These are phyloP conservation scores for Tirmania nivea DNA, from an alignment of 495 filamentous ascomycete genomes.

Conservation along the genomic window DNA sequence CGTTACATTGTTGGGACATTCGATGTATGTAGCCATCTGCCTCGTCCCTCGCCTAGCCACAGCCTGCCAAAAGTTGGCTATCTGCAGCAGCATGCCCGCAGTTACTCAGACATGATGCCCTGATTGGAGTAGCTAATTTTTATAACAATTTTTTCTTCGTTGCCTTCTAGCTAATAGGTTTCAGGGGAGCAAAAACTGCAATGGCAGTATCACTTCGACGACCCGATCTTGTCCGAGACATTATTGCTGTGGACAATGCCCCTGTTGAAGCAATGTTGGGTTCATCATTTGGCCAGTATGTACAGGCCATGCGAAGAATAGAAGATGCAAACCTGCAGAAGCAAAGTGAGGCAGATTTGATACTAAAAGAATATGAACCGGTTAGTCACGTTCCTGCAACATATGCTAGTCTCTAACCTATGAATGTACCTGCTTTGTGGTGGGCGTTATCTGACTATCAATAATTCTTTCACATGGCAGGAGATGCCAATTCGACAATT, in stretches of 20 bases:
- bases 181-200: slow-evolving; percentile 79
- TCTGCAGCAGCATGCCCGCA: background rate
- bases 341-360: slow-evolving; percentile 57
- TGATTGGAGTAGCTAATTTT: background rate
- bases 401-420: too few relatives aligned
- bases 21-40: slow-evolving; percentile 40
- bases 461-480: slow-evolving; percentile 5
- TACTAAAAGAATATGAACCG: slow-evolving; percentile 55
- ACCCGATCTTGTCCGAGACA: slow-evolving; percentile 38
- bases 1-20: slow-evolving; percentile 72
- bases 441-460: background rate
- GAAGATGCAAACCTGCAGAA: slow-evolving; percentile 42
- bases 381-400: slow-evolving; percentile 18
- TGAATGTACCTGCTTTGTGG: too few relatives aligned
- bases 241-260: slow-evolving; percentile 84
- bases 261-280: slow-evolving; percentile 56
- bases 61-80: too few relatives aligned
- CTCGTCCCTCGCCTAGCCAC: too few relatives aligned
- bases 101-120: slow-evolving; percentile 1
- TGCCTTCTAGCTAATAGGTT: background rate
- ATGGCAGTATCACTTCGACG: slow-evolving; percentile 64
- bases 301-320: slow-evolving; percentile 65
- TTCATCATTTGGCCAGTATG: slow-evolving; percentile 57
- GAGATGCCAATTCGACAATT: slow-evolving; percentile 68
- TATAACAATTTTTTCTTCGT: background rate